These are phyloP conservation scores for Plasmodium malariae DNA, from an alignment of 169 alveolate species.

Conservation along the genomic window DNA sequence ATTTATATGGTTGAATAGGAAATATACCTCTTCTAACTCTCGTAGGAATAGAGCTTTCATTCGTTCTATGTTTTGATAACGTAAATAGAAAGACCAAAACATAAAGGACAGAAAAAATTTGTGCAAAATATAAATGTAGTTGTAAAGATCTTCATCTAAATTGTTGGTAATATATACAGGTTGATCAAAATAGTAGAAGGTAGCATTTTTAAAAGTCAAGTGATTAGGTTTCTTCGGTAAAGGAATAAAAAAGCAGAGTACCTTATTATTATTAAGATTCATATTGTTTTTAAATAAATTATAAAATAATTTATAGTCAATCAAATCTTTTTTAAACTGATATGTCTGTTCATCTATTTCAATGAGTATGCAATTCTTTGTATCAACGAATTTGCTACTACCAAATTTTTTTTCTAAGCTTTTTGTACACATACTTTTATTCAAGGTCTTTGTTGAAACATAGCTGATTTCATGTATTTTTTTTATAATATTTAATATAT, in stretches of 20 bases:
- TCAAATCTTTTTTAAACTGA: conserved; percentile 12
- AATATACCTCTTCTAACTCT: conserved; percentile 29
- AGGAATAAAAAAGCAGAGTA: conserved; percentile 37
- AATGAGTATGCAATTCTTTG: conserved; percentile 21
- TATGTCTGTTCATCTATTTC: conserved; percentile 35
- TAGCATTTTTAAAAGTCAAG: conserved; percentile 27
- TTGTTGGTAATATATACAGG: conserved; percentile 9
- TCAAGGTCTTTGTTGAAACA: not conserved
- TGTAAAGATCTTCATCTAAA: conserved; percentile 56
- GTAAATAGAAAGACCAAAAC: conserved; percentile 45
- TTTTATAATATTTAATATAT: conserved; percentile 30
- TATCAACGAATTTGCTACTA: conserved; percentile 35
- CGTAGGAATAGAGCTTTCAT: conserved; percentile 32
- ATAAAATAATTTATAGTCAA: conserved; percentile 34
- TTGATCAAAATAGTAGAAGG: conserved; percentile 38
- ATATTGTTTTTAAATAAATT: conserved; percentile 41
- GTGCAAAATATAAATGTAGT: conserved; percentile 46
- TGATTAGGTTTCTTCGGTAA: conserved; percentile 54
- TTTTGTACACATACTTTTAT: conserved; percentile 17
- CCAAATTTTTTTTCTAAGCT: conserved; percentile 41
- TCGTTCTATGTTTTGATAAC: conserved; percentile 35
- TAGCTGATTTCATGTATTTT: conserved; percentile 40
- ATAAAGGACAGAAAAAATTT: conserved; percentile 53
- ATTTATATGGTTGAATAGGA: too few species aligned
- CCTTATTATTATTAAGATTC: conserved; percentile 36